Percentiles rank a stretch among this genome's conserved stretches.
Conservation (phyloP, 2,329 filamentous ascomycete genomes). For the Ceratocystis albifundus region DNA sequence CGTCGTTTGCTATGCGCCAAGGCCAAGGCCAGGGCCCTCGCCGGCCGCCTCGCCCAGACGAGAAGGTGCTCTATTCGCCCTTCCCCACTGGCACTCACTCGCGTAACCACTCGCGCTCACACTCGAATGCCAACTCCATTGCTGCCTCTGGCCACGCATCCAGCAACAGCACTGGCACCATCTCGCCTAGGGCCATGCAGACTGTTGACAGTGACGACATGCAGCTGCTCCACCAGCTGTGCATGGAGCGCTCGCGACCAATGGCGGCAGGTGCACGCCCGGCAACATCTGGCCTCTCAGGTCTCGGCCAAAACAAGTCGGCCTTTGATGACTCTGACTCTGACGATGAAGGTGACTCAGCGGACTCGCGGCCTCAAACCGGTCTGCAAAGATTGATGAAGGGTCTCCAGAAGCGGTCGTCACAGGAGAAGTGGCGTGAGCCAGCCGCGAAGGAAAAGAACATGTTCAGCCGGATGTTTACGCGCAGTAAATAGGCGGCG, state of each 20-base stretch:
- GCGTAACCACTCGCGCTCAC: slow-evolving; percentile 16
- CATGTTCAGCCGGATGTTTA: slow-evolving; percentile 25
- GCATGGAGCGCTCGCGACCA: slow-evolving; percentile 12
- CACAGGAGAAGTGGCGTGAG: slow-evolving; percentile 22
- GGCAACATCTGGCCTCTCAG: background rate
- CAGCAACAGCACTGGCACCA: background rate
- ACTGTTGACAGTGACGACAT: slow-evolving; percentile 16
- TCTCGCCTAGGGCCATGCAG: slow-evolving; percentile 11
- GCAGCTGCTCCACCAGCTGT: slow-evolving; percentile 21
- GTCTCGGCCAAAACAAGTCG: slow-evolving; percentile 17
- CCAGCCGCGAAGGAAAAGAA: slow-evolving; percentile 19
- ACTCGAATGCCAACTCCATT: slow-evolving; percentile 7
- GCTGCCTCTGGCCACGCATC: background rate
- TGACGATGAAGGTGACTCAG: slow-evolving; percentile 12
- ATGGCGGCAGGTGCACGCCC: background rate
- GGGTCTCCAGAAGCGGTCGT: slow-evolving; percentile 21
- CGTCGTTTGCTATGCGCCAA: slow-evolving; percentile 16
- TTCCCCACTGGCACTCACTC: slow-evolving; percentile 13
- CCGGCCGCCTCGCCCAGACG: slow-evolving; percentile 16
- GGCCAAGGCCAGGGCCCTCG: slow-evolving; percentile 7
- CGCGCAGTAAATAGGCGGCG: slow-evolving; percentile 17
- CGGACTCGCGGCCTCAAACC: background rate
- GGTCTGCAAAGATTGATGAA: slow-evolving; percentile 21
- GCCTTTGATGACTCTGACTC: slow-evolving; percentile 21
- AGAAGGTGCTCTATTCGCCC: slow-evolving; percentile 19